phyloP scores from a whole-genome alignment of 805 yeast species.

The Suhomyces sp. region DNA sequence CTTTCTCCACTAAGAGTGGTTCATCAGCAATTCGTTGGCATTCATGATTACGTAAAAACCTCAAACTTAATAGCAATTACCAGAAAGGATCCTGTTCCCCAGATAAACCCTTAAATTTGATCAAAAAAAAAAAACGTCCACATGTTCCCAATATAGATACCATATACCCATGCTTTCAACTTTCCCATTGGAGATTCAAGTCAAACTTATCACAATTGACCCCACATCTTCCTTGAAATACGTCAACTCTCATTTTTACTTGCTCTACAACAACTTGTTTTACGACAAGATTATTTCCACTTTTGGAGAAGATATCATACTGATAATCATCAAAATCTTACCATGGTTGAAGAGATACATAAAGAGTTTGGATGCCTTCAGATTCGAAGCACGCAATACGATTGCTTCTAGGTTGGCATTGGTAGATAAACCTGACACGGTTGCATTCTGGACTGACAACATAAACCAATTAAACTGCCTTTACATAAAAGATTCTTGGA shows the following conservation, averaged over 20 bases:
- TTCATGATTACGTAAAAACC: too few species aligned
- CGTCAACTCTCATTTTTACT: constrained; percentile 44
- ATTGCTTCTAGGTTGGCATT: constrained; percentile 30
- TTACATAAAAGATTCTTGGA: constrained; percentile 55
- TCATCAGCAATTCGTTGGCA: too few species aligned
- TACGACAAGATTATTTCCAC: constrained; percentile 36
- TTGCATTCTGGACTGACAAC: constrained; percentile 9
- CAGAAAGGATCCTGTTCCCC: too few species aligned
- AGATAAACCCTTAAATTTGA: too few species aligned
- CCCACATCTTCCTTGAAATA: constrained; percentile 36
- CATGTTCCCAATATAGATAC: too few species aligned
- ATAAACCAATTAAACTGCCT: constrained; percentile 20
- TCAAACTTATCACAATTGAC: constrained; percentile 28
- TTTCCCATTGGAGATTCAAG: constrained; percentile 47
- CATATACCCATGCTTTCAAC: constrained; percentile 11
- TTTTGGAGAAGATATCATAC: constrained; percentile 38
- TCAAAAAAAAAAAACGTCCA: too few species aligned
- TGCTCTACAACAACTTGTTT: constrained; percentile 50
- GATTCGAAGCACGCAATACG: constrained; percentile 25
- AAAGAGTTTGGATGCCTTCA: constrained; percentile 37
- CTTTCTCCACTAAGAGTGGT: too few species aligned
- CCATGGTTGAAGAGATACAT: constrained; percentile 41
- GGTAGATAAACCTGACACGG: constrained; percentile 15
- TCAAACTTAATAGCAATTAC: too few species aligned
- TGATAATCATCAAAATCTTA: constrained; percentile 32